Conservation (phyloP, 768 basidiomycete species). For the Lentinula guzmanii region DNA sequence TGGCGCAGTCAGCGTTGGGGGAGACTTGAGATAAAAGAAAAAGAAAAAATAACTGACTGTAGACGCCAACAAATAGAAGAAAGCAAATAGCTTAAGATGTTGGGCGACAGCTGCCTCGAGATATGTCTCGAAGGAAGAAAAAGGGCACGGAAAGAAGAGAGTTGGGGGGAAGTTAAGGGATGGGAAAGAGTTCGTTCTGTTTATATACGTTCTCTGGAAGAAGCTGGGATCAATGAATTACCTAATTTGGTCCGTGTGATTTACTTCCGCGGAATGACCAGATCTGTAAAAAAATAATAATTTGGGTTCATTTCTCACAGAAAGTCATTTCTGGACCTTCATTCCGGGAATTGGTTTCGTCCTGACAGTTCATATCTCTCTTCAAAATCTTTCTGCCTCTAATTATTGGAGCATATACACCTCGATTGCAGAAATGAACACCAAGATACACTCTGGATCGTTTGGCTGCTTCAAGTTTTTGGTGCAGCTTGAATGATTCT, state of each 20-base stretch:
- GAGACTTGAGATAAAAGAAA: slow-evolving; percentile 16
- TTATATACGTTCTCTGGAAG: neutral
- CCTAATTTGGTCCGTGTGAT: neutral
- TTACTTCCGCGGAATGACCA: neutral
- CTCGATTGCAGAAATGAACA: neutral
- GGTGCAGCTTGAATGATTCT: neutral
- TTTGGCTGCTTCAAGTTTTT: neutral
- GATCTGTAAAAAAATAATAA: too few species aligned
- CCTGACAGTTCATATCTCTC: neutral
- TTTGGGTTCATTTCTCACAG: neutral
- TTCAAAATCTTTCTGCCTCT: too few species aligned
- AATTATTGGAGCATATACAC: neutral
- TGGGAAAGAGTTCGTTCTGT: slow-evolving; percentile 16
- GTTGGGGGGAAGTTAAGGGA: slow-evolving; percentile 15
- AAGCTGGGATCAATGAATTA: neutral
- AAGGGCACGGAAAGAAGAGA: slow-evolving; percentile 17
- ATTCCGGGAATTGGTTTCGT: neutral
- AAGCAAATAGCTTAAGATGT: slow-evolving; percentile 11
- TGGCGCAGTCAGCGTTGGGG: slow-evolving; percentile 14
- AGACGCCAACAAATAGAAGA: slow-evolving; percentile 18
- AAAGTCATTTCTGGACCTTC: neutral
- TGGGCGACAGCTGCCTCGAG: slow-evolving; percentile 18
- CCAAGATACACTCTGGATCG: neutral
- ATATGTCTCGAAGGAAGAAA: slow-evolving; percentile 34
- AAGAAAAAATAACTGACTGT: slow-evolving; percentile 23